These are phyloP conservation scores for Fraxinus latifolia DNA, from an alignment of 305 asterid species.

Conservation along the genomic window DNA sequence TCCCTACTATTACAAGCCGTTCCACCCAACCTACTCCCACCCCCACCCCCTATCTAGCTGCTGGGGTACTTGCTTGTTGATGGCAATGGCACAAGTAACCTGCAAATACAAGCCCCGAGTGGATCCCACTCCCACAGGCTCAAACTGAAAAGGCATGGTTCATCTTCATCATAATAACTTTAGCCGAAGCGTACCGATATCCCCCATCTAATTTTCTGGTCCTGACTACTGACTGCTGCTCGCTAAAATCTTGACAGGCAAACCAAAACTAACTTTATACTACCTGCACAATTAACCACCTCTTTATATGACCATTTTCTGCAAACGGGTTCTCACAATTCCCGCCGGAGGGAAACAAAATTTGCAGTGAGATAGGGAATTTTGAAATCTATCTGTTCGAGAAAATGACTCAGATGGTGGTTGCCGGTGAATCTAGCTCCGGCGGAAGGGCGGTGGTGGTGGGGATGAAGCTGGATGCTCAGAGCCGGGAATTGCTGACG, in stretches of 20 bases:
- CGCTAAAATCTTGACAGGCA: constrained; percentile 33
- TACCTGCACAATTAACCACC: constrained; percentile 22
- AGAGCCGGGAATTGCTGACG: constrained; percentile 76
- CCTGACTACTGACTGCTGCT: constrained; percentile 28
- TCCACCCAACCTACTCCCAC: background rate
- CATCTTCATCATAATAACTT: constrained; percentile 27
- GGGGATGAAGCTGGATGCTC: constrained; percentile 72
- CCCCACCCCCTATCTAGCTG: background rate
- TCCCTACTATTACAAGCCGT: background rate
- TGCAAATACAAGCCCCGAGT: background rate
- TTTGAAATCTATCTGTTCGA: background rate
- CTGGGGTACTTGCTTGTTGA: background rate
- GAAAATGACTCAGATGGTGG: constrained; percentile 40
- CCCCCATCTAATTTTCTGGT: constrained; percentile 25
- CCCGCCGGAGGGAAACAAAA: background rate
- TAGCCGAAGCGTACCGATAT: constrained; percentile 18
- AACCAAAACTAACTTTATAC: constrained; percentile 30
- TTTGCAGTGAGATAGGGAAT: background rate
- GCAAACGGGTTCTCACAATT: background rate
- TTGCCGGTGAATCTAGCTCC: constrained; percentile 40
- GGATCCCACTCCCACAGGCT: constrained; percentile 30
- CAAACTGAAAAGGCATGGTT: constrained; percentile 24
- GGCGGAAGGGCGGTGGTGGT: constrained; percentile 69
- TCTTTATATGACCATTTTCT: background rate
- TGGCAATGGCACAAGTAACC: background rate